Conservation (phyloP, 164 flowering plant species). For the Litsea cubeba region DNA sequence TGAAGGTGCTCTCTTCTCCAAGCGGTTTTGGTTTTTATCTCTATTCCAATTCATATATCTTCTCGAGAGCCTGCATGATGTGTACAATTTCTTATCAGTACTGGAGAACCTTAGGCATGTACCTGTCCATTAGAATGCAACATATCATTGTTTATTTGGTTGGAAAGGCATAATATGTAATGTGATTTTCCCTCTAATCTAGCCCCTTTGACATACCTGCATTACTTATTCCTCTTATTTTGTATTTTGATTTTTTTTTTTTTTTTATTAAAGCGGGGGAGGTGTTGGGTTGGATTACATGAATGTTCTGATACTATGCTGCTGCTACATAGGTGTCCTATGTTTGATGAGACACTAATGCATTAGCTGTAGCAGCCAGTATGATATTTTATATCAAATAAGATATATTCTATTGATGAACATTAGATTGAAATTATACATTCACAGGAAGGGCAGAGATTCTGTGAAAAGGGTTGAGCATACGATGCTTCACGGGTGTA, state of each 20-base stretch:
- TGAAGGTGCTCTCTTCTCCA: background rate
- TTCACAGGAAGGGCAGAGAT: too few relatives aligned
- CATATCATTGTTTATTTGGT: background rate
- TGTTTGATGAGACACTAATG: too few relatives aligned
- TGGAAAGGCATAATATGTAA: background rate
- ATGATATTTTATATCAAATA: background rate
- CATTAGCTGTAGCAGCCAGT: background rate
- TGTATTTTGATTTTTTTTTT: too few relatives aligned
- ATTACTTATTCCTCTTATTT: too few relatives aligned
- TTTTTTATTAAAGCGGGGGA: background rate
- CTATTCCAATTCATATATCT: background rate
- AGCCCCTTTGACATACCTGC: background rate
- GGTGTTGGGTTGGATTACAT: too few relatives aligned
- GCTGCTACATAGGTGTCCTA: too few relatives aligned
- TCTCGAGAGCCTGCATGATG: background rate
- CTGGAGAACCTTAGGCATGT: background rate
- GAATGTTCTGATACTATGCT: too few relatives aligned
- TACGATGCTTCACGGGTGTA: too few relatives aligned
- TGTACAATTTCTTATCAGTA: background rate
- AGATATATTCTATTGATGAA: too few relatives aligned
- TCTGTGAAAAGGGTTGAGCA: too few relatives aligned
- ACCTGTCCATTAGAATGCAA: background rate
- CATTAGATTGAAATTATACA: too few relatives aligned
- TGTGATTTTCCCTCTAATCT: background rate
- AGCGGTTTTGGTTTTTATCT: background rate